These are phyloP conservation scores for Echium plantagineum DNA, from an alignment of 257 asterid genomes.

Conservation along the genomic window DNA sequence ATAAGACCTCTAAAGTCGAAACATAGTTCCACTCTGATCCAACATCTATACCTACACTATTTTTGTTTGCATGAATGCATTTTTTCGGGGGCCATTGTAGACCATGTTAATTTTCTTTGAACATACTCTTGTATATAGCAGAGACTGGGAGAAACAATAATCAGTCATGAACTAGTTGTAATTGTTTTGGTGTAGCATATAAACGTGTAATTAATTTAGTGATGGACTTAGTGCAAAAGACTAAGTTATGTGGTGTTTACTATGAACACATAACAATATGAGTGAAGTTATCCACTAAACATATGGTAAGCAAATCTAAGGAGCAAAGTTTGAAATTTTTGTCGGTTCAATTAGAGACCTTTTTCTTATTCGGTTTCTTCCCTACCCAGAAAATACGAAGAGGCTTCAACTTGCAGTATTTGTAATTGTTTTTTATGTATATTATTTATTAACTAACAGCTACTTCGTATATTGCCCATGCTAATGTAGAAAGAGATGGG, in stretches of 20 bases:
- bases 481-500: conserved; percentile 30
- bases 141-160: background rate
- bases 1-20: background rate
- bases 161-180: background rate
- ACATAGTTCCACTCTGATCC: background rate
- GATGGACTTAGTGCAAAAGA: background rate
- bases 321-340: too few relatives aligned
- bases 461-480: background rate
- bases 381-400: background rate
- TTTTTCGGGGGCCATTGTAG: background rate
- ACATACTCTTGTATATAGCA: background rate
- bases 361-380: background rate
- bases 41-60: background rate
- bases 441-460: background rate
- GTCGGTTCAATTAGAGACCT: background rate
- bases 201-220: background rate
- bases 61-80: background rate
- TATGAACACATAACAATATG: background rate
- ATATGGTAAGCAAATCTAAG: too few relatives aligned
- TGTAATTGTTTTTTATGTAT: too few relatives aligned
- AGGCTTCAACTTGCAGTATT: background rate
- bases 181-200: background rate
- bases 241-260: too few relatives aligned
- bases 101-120: background rate
- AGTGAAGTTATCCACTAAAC: background rate